These are phyloP conservation scores for Candida gigantensis DNA, from an alignment of 1,139 yeast genomes.

Conservation along the genomic window DNA sequence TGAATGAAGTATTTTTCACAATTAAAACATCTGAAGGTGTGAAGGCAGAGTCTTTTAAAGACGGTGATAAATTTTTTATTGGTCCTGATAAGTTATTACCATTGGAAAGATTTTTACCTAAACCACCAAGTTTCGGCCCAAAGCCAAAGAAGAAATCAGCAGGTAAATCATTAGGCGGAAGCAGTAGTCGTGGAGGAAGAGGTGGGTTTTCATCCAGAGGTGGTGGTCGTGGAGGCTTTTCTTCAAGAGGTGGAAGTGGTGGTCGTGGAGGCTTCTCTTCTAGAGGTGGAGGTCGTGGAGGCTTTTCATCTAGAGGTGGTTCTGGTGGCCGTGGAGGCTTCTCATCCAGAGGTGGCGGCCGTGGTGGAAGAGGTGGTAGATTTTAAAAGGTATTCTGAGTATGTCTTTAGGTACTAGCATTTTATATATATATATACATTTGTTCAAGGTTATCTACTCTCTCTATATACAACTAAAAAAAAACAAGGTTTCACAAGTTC, in stretches of 20 bases:
- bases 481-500: background rate
- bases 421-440: background rate
- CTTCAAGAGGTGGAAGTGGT: slow-evolving; percentile 27
- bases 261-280: slow-evolving; percentile 40
- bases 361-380: slow-evolving; percentile 17
- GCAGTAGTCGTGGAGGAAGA: slow-evolving; percentile 29
- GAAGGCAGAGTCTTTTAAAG: slow-evolving; percentile 88
- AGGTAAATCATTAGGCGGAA: slow-evolving; percentile 26
- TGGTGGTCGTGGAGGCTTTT: slow-evolving; percentile 43
- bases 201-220: slow-evolving; percentile 42
- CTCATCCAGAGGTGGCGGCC: slow-evolving; percentile 38
- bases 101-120: slow-evolving; percentile 91
- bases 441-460: background rate
- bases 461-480: background rate
- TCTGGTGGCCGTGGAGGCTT: slow-evolving; percentile 47
- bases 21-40: slow-evolving; percentile 96
- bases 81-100: slow-evolving; percentile 96
- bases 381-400: slow-evolving; percentile 1
- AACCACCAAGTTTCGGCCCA: slow-evolving; percentile 78
- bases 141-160: slow-evolving; percentile 74
- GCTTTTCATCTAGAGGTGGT: slow-evolving; percentile 24
- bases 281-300: slow-evolving; percentile 43
- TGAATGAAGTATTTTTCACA: slow-evolving; percentile 95
- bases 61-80: slow-evolving; percentile 94
- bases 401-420: slow-evolving; percentile 2